Conservation (phyloP, 805 yeast genomes). For the Zygosaccharomyces siamensis region DNA sequence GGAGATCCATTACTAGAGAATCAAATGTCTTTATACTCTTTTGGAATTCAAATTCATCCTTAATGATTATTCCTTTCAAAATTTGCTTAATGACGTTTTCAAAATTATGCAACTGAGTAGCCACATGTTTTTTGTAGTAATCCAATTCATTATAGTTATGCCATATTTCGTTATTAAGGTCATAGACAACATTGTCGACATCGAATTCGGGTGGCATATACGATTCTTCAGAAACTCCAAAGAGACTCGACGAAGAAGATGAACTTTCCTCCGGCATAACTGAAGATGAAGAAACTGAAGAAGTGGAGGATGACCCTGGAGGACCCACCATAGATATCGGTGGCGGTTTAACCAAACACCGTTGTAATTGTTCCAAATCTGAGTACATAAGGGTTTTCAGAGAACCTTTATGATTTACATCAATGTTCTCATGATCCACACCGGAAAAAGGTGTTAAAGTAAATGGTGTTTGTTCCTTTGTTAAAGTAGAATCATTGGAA, state of each 20-base stretch:
- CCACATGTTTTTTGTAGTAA: constrained; percentile 24
- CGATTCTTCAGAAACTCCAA: constrained; percentile 11
- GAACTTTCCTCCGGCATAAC: constrained; percentile 7
- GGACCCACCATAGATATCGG: background rate
- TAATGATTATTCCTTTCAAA: constrained; percentile 21
- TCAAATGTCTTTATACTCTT: constrained; percentile 29
- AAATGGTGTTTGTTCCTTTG: background rate
- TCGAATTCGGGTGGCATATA: constrained; percentile 11
- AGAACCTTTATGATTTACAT: constrained; percentile 14
- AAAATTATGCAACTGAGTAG: constrained; percentile 20
- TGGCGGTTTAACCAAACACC: constrained; percentile 3
- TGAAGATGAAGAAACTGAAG: constrained; percentile 10
- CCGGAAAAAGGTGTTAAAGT: background rate
- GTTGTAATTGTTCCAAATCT: constrained; percentile 17
- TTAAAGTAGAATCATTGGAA: background rate
- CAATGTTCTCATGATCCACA: background rate
- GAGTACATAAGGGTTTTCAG: constrained; percentile 22
- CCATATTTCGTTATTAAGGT: constrained; percentile 8
- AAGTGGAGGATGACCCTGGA: constrained; percentile 10
- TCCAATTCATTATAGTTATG: constrained; percentile 22
- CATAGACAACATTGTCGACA: constrained; percentile 1
- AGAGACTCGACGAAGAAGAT: constrained; percentile 11
- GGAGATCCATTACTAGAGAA: constrained; percentile 24
- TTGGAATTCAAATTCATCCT: constrained; percentile 28
- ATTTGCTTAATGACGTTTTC: constrained; percentile 24